These are phyloP conservation scores for Exophiala oligosperma DNA, from an alignment of 2,329 filamentous ascomycete genomes.

Conservation along the genomic window DNA sequence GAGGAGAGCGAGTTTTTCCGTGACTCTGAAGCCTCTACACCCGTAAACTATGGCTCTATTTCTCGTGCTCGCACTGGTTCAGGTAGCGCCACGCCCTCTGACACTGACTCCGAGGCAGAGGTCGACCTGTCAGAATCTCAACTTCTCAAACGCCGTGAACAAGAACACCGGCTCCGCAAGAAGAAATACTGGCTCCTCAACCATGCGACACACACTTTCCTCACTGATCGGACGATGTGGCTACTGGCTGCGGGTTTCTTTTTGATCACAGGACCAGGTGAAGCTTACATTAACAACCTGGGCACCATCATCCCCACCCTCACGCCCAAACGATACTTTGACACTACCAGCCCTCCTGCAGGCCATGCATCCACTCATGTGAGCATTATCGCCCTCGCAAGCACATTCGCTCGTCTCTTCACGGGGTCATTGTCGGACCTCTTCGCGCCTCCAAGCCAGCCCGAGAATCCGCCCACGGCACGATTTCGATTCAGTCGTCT, in stretches of 20 bases:
- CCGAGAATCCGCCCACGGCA: constrained; percentile 33
- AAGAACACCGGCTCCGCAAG: constrained; percentile 57
- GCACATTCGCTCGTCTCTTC: constrained; percentile 84
- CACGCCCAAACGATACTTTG: constrained; percentile 61
- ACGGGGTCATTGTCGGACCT: constrained; percentile 88
- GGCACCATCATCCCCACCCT: constrained; percentile 90
- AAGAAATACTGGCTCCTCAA: constrained; percentile 93
- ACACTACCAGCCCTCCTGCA: constrained; percentile 51
- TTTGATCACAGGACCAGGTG: constrained; percentile 89
- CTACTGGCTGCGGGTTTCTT: constrained; percentile 88
- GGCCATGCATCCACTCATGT: constrained; percentile 78
- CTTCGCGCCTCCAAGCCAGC: constrained; percentile 61
- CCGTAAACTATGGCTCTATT: constrained; percentile 60
- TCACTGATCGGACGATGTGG: constrained; percentile 94
- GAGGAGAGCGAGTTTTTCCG: constrained; percentile 73
- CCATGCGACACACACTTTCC: constrained; percentile 81
- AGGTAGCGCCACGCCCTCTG: constrained; percentile 46
- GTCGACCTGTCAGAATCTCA: constrained; percentile 42
- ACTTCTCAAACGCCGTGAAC: constrained; percentile 43
- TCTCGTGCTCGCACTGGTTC: neutral
- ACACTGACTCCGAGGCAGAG: constrained; percentile 45
- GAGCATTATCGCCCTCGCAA: constrained; percentile 85
- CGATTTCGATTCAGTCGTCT: constrained; percentile 67
- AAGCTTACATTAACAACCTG: constrained; percentile 96
- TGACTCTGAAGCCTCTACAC: constrained; percentile 43